Conservation (phyloP, 345 rosid species). For the Streptanthus diversifolius region DNA sequence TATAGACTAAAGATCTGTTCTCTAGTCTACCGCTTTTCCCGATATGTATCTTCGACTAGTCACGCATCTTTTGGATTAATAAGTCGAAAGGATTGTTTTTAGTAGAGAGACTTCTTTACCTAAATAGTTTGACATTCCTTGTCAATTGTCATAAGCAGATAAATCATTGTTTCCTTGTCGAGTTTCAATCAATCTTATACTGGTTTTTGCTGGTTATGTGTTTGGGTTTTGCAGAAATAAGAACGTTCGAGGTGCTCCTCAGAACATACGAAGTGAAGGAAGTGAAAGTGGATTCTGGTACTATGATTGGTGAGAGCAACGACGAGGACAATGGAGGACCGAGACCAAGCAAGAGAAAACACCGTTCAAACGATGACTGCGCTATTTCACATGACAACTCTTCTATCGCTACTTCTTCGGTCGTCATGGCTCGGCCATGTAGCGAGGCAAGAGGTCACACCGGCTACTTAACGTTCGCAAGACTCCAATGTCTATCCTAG, state of each 20-base stretch:
- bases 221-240: conserved; percentile 52
- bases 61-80: neutral
- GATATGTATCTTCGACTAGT: neutral
- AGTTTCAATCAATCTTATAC: neutral
- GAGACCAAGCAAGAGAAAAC: conserved; percentile 76
- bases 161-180: neutral
- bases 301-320: conserved; percentile 19
- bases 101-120: too few species aligned
- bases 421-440: conserved; percentile 70
- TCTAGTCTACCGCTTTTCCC: neutral
- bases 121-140: too few species aligned
- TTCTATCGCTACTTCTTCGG: conserved; percentile 30
- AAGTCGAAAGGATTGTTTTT: neutral
- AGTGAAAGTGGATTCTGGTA: conserved; percentile 40
- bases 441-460: conserved; percentile 89
- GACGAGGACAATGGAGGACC: conserved; percentile 36
- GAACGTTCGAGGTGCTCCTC: conserved; percentile 85
- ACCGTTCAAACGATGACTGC: conserved; percentile 41
- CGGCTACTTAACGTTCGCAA: conserved; percentile 88
- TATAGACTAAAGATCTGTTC: neutral
- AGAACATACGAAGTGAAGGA: conserved; percentile 80
- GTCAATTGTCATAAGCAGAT: neutral
- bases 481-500: conserved; percentile 57
- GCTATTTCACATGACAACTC: conserved; percentile 21
- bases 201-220: neutral